Conservation (phyloP, 768 basidiomycete species). For the Termitomyces bulborhizus region DNA sequence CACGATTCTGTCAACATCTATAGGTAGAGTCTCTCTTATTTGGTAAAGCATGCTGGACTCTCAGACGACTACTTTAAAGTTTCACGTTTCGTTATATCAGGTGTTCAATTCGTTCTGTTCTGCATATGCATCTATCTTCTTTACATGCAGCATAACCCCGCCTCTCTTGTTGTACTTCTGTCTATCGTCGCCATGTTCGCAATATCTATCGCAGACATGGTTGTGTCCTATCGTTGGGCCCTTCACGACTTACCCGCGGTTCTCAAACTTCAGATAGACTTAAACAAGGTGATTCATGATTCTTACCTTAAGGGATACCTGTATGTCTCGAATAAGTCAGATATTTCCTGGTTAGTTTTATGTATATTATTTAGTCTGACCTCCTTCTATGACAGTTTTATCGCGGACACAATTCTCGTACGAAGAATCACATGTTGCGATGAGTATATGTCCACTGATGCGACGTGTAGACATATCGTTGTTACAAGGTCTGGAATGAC, state of each 20-base stretch:
- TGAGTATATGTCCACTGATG: not conserved
- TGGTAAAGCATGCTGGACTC: slow-evolving; percentile 2
- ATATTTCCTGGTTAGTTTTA: not conserved
- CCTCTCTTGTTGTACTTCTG: slow-evolving; percentile 24
- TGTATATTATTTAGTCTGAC: not conserved
- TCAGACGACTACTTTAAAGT: not conserved
- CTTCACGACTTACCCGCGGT: slow-evolving; percentile 14
- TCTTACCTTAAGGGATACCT: slow-evolving; percentile 25
- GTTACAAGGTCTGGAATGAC: slow-evolving; percentile 10
- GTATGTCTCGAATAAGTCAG: slow-evolving; percentile 34
- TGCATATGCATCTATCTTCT: slow-evolving; percentile 29
- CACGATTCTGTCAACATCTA: not conserved
- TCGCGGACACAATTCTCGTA: slow-evolving; percentile 22
- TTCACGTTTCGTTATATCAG: slow-evolving; percentile 10
- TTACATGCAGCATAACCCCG: slow-evolving; percentile 15
- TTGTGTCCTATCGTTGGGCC: slow-evolving; percentile 26
- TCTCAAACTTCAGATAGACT: slow-evolving; percentile 3
- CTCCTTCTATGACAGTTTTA: slow-evolving; percentile 2
- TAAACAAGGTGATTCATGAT: not conserved
- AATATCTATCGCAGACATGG: slow-evolving; percentile 27
- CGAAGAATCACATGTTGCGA: not conserved
- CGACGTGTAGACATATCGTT: slow-evolving; percentile 5
- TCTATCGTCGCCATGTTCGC: slow-evolving; percentile 29
- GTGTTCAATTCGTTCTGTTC: slow-evolving; percentile 31
- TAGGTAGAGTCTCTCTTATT: slow-evolving; percentile 11